These are phyloP conservation scores for Cryptosporidium ubiquitum DNA, from an alignment of 169 alveolate species.

Conservation along the genomic window DNA sequence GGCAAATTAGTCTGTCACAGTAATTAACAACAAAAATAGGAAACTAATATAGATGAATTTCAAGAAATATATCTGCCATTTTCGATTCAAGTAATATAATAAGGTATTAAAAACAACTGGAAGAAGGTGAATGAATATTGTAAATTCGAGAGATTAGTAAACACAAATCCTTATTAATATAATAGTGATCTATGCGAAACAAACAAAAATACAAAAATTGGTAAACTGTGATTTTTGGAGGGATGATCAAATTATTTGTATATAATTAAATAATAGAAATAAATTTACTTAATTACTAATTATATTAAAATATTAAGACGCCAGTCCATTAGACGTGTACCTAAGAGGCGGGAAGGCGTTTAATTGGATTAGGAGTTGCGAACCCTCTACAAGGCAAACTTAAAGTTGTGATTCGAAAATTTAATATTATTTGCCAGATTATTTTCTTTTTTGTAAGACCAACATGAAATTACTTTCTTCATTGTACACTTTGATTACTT, in stretches of 20 bases:
- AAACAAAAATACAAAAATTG: no score
- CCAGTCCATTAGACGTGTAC: slow-evolving; percentile 50
- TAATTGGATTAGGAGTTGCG: not conserved
- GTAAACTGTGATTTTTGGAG: not conserved
- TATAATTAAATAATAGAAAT: not conserved
- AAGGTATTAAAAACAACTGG: no score
- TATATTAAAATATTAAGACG: slow-evolving; percentile 14
- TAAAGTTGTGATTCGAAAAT: not conserved
- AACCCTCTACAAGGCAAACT: slow-evolving; percentile 5
- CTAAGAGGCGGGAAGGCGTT: slow-evolving; percentile 28
- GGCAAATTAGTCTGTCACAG: not conserved
- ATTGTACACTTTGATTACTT: not conserved
- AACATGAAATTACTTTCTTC: not conserved
- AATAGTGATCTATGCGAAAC: not conserved
- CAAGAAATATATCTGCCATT: not conserved
- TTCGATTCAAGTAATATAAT: no score
- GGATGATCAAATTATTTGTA: not conserved
- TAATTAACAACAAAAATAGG: not conserved
- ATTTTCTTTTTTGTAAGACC: not conserved
- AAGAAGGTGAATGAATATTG: not conserved
- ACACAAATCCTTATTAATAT: not conserved
- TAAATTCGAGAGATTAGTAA: not conserved
- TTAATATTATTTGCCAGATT: not conserved
- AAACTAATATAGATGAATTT: no score
- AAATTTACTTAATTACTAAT: not conserved